Percentiles rank a stretch among this genome's conserved stretches.
These are phyloP conservation scores for Cryptosporidium ubiquitum DNA, from an alignment of 169 alveolate species.

Conservation along the genomic window DNA sequence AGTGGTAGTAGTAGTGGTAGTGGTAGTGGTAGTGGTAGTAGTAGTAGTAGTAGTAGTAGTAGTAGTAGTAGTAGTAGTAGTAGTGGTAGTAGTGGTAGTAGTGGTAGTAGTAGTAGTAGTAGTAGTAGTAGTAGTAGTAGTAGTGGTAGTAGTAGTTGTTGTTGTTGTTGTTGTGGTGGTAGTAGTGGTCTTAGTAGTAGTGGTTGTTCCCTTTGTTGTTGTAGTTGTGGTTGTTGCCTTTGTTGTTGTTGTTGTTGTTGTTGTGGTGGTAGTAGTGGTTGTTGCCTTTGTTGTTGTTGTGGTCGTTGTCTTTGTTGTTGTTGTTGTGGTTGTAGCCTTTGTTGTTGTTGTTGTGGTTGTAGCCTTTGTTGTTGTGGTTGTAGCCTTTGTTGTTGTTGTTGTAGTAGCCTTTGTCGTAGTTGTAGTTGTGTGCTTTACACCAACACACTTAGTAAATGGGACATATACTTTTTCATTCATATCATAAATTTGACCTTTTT, in stretches of 20 bases:
- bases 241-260: slow-evolving; percentile 4
- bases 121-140: slow-evolving; percentile 26
- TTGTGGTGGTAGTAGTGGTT: slow-evolving; percentile 3
- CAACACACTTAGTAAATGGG: slow-evolving; percentile 43
- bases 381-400: slow-evolving; percentile 5
- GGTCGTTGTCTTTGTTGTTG: slow-evolving; percentile 6
- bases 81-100: slow-evolving; percentile 14
- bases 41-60: slow-evolving; percentile 25
- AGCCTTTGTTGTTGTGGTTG: slow-evolving; percentile 3
- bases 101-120: slow-evolving; percentile 26
- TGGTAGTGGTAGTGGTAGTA: slow-evolving; percentile 18
- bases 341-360: slow-evolving; percentile 17
- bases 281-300: slow-evolving; percentile 20
- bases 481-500: slow-evolving; percentile 43
- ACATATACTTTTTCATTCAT: background rate
- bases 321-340: slow-evolving; percentile 16
- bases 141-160: slow-evolving; percentile 40
- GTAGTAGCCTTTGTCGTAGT: slow-evolving; percentile 28
- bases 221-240: slow-evolving; percentile 5
- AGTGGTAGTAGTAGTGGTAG: background rate
- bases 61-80: background rate
- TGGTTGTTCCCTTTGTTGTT: slow-evolving; percentile 1
- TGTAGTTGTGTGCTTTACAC: slow-evolving; percentile 23
- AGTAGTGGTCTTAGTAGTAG: background rate
- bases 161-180: slow-evolving; percentile 25